Conservation (phyloP, 208 protist genomes). For the Leptomonas seymouri region DNA sequence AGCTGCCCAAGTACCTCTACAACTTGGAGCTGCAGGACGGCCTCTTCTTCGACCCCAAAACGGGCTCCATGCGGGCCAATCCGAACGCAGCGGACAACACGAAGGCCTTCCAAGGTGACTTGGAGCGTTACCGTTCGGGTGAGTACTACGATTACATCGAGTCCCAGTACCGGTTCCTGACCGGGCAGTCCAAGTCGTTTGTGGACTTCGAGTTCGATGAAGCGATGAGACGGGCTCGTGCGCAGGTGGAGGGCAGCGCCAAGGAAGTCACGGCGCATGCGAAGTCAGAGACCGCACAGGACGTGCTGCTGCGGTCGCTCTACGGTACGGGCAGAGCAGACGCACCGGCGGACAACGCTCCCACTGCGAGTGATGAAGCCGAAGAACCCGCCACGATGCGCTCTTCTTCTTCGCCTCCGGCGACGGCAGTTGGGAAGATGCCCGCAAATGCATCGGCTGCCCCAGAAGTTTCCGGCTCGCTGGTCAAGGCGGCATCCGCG, state of each 20-base stretch:
- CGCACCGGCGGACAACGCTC: not conserved
- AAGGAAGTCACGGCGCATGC: not conserved
- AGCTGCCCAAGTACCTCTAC: constrained; percentile 87
- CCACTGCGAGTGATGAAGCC: not conserved
- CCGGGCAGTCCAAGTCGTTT: constrained; percentile 73
- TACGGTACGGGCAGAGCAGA: constrained; percentile 41
- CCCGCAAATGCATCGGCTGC: not conserved
- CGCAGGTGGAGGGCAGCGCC: constrained; percentile 10
- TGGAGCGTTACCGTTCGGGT: constrained; percentile 71
- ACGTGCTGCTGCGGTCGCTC: constrained; percentile 52
- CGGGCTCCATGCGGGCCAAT: constrained; percentile 87
- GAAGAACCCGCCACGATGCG: not conserved
- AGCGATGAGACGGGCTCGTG: constrained; percentile 28
- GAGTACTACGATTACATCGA: constrained; percentile 85
- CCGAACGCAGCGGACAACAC: constrained; percentile 75
- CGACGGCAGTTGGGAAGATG: not conserved
- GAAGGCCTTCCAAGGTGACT: constrained; percentile 74
- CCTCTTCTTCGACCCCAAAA: constrained; percentile 85
- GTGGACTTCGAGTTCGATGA: constrained; percentile 88
- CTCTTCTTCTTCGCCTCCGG: not conserved
- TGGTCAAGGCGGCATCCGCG: constrained; percentile 15
- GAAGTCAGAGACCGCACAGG: constrained; percentile 36
- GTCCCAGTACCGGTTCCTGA: constrained; percentile 79
- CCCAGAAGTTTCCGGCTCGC: not conserved
- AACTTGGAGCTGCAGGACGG: constrained; percentile 71